Conservation (phyloP, 2,329 filamentous ascomycete genomes). For the Neobulgaria alba region DNA sequence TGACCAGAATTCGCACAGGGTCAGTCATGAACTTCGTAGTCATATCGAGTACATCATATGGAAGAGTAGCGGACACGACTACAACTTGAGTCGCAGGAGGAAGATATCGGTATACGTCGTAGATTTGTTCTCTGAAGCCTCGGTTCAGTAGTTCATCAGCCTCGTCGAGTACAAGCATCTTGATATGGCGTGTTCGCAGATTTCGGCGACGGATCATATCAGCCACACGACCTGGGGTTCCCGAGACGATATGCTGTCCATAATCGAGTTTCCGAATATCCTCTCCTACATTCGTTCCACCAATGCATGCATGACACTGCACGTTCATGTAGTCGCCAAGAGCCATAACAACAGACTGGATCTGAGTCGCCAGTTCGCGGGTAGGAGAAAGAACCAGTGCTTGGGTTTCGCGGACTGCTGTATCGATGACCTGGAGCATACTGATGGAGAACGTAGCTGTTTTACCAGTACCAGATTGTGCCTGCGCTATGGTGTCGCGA, state of each 20-base stretch:
- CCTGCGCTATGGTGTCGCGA: slow-evolving; percentile 96
- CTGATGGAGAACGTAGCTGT: slow-evolving; percentile 95
- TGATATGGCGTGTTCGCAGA: slow-evolving; percentile 65
- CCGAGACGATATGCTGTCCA: slow-evolving; percentile 94
- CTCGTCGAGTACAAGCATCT: slow-evolving; percentile 71
- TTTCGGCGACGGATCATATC: slow-evolving; percentile 73
- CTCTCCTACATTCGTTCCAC: slow-evolving; percentile 94
- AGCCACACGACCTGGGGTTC: slow-evolving; percentile 92
- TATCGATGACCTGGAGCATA: slow-evolving; percentile 93
- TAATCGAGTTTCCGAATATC: slow-evolving; percentile 97
- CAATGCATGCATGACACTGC: slow-evolving; percentile 97
- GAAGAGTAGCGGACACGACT: slow-evolving; percentile 90
- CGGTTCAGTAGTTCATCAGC: slow-evolving; percentile 78
- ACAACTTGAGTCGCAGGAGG: slow-evolving; percentile 98
- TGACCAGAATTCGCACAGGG: slow-evolving; percentile 90
- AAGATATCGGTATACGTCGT: slow-evolving; percentile 96
- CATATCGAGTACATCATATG: slow-evolving; percentile 97
- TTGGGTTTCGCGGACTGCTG: slow-evolving; percentile 82
- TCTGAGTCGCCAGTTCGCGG: slow-evolving; percentile 93
- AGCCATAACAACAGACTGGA: slow-evolving; percentile 98
- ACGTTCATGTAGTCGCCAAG: slow-evolving; percentile 99
- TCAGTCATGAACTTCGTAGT: slow-evolving; percentile 99
- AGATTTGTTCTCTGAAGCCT: slow-evolving; percentile 96
- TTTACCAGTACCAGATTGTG: slow-evolving; percentile 94
- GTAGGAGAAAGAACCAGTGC: slow-evolving; percentile 93